Evolutionary conservation across 2,329 filamentous ascomycete genomes (phyloP).

Genomic region (Botrytis sinoallii): DNA sequence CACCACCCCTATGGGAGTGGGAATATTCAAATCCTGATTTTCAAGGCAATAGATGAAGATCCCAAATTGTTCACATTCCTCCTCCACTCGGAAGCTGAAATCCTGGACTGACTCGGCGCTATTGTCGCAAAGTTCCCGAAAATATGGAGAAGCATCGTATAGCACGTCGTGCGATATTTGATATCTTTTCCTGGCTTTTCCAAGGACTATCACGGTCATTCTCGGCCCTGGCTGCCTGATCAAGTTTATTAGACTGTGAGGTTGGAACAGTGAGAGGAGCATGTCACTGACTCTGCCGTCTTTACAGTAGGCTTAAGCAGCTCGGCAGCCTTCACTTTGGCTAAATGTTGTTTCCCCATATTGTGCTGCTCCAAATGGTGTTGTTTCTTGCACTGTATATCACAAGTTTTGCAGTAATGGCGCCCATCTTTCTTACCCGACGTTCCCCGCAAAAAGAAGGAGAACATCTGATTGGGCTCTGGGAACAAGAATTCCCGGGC

Average conservation of each 20-base stretch:
- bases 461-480: neutral
- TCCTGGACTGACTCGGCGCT: neutral
- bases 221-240: neutral
- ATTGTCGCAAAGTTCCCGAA: neutral
- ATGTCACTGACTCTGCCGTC: neutral
- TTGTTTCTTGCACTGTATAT: neutral
- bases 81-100: neutral
- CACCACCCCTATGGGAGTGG: no score
- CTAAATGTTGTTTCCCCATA: neutral
- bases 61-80: neutral
- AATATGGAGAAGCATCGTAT: neutral
- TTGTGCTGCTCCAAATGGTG: neutral
- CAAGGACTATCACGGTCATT: neutral
- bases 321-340: neutral
- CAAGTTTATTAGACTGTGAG: neutral
- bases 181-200: neutral
- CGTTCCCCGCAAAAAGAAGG: neutral
- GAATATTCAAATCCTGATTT: neutral
- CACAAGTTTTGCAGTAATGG: neutral
- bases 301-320: neutral
- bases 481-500: neutral
- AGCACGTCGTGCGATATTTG: neutral
- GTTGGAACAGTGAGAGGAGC: neutral
- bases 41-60: neutral
- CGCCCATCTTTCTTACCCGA: neutral